Conservation (phyloP, 192 early-diverging fungal species). For the Backusella mclennaniae region DNA sequence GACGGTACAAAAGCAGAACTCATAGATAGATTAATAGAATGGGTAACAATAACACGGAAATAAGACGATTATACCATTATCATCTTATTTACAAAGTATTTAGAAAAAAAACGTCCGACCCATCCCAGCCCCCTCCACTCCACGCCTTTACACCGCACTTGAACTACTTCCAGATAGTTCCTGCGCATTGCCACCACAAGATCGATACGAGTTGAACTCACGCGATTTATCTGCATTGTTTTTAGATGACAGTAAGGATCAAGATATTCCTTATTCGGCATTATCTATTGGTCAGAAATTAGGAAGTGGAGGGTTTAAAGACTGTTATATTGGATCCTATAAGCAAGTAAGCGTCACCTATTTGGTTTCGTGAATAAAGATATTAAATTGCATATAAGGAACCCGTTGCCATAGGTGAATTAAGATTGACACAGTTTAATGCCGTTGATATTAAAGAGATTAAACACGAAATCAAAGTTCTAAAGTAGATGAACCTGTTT, state of each 20-base stretch:
- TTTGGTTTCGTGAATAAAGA: neutral
- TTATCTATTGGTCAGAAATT: conserved; percentile 63
- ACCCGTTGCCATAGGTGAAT: conserved; percentile 68
- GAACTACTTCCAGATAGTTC: conserved; percentile 37
- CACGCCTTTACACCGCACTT: conserved; percentile 50
- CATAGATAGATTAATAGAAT: conserved; percentile 58
- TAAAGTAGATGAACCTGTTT: conserved; percentile 48
- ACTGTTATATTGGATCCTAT: conserved; percentile 52
- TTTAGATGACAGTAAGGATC: conserved; percentile 38
- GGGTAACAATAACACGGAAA: conserved; percentile 38
- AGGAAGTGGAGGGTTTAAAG: conserved; percentile 76
- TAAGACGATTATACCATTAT: neutral
- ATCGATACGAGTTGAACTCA: conserved; percentile 31
- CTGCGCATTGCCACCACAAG: conserved; percentile 18
- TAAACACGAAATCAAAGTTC: conserved; percentile 71
- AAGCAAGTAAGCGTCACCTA: neutral
- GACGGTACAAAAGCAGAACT: conserved; percentile 65
- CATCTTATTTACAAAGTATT: neutral
- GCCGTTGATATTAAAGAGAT: conserved; percentile 68
- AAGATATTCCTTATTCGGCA: conserved; percentile 60
- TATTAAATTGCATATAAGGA: conserved; percentile 33
- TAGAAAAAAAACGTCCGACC: conserved; percentile 63
- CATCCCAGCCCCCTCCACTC: conserved; percentile 64
- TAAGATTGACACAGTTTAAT: conserved; percentile 64
- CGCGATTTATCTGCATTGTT: conserved; percentile 47